These are phyloP conservation scores for Globisporangium spiculum DNA, from an alignment of 352 stramenopile genomes.

Conservation along the genomic window DNA sequence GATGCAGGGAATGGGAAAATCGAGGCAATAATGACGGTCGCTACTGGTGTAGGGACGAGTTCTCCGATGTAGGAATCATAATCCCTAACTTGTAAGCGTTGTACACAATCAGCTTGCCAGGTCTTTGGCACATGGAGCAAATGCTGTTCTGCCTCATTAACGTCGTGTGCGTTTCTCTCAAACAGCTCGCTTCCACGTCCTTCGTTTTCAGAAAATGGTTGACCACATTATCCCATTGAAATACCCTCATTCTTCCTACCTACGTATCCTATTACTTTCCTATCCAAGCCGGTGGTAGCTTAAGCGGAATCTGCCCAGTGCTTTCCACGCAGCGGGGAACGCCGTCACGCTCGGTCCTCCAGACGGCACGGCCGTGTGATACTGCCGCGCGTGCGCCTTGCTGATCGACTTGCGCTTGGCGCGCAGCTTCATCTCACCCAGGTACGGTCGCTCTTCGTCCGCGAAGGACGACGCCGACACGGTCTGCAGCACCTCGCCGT, in stretches of 20 bases:
- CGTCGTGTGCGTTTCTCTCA: too few species aligned
- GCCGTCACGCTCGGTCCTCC: not conserved
- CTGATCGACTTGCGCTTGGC: slow-evolving; percentile 40
- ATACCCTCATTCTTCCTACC: not conserved
- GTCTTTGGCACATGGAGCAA: too few species aligned
- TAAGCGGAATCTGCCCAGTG: slow-evolving; percentile 34
- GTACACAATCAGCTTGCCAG: too few species aligned
- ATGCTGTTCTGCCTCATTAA: too few species aligned
- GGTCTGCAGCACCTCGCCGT: slow-evolving; percentile 47
- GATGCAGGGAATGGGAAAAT: too few species aligned
- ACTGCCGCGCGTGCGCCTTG: slow-evolving; percentile 21
- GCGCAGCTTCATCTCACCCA: slow-evolving; percentile 49
- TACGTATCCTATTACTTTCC: slow-evolving; percentile 4
- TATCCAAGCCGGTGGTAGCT: slow-evolving; percentile 22
- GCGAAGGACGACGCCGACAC: slow-evolving; percentile 25
- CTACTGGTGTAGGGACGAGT: too few species aligned
- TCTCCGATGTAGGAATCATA: too few species aligned
- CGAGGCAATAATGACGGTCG: too few species aligned
- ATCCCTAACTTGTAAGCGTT: too few species aligned
- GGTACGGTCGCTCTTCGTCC: slow-evolving; percentile 36
- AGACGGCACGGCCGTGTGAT: slow-evolving; percentile 8
- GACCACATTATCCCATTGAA: not conserved
- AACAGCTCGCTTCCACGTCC: not conserved
- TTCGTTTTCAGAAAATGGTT: not conserved
- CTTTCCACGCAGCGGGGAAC: slow-evolving; percentile 22